A percentile compares a stretch with the other conserved stretches of the same genome.
These are phyloP conservation scores for Aspergillus candidus DNA, from an alignment of 2,329 filamentous ascomycete species.

Conservation along the genomic window DNA sequence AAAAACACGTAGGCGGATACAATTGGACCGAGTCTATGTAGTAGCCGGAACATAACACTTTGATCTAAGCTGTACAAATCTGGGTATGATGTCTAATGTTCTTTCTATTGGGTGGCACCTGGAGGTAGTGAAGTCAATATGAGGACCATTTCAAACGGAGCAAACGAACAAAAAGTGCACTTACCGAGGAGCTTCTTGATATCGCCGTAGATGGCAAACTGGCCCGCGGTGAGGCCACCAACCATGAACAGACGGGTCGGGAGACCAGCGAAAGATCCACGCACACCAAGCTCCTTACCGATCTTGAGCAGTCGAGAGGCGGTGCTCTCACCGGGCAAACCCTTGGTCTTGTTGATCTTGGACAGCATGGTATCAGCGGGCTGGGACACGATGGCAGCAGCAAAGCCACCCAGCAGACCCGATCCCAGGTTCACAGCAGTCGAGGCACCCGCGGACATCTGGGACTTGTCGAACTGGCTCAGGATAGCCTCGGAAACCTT, in stretches of 20 bases:
- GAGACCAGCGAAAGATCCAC: slow-evolving; percentile 73
- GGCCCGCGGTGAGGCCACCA: slow-evolving; percentile 68
- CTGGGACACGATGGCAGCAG: slow-evolving; percentile 79
- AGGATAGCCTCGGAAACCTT: slow-evolving; percentile 75
- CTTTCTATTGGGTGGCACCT: too few relatives aligned
- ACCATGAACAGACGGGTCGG: slow-evolving; percentile 72
- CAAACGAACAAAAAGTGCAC: too few relatives aligned
- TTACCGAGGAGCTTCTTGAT: slow-evolving; percentile 61
- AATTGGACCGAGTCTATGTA: too few relatives aligned
- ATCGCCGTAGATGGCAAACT: slow-evolving; percentile 84
- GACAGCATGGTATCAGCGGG: slow-evolving; percentile 89
- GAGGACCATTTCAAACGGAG: too few relatives aligned
- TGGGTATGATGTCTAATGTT: too few relatives aligned
- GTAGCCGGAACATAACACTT: too few relatives aligned
- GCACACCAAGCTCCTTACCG: slow-evolving; percentile 73
- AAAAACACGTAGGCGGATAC: too few relatives aligned
- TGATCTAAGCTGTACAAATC: too few relatives aligned
- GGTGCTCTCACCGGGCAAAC: slow-evolving; percentile 77
- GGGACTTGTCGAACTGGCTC: slow-evolving; percentile 63
- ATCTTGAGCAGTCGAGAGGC: slow-evolving; percentile 79
- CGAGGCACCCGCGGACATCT: slow-evolving; percentile 61
- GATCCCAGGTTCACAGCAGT: slow-evolving; percentile 78
- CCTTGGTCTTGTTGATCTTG: slow-evolving; percentile 96
- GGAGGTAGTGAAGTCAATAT: too few relatives aligned
- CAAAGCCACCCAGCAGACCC: slow-evolving; percentile 80